Evolutionary conservation across 139 green algal species (phyloP).

Genomic region (Coelastrella sp.): DNA sequence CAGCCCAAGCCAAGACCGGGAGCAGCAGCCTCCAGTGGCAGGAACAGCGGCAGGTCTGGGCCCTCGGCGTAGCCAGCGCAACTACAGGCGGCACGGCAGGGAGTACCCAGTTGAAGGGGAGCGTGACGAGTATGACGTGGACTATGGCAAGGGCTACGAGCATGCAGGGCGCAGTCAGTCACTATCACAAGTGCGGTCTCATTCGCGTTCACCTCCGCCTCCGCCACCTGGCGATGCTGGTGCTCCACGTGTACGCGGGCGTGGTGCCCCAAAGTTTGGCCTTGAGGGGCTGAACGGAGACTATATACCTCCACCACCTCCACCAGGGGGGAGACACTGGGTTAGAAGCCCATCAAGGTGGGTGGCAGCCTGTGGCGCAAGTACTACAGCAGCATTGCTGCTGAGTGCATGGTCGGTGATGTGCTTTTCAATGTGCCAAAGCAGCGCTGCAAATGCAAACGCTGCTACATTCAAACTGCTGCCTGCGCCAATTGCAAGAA

Average conservation of each 20-base stretch:
- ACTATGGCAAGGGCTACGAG: background rate
- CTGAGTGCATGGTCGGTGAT: no score
- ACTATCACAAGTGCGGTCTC: background rate
- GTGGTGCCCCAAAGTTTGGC: constrained; percentile 32
- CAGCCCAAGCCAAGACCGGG: background rate
- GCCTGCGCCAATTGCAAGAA: no score
- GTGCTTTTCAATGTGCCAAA: no score
- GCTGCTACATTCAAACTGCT: no score
- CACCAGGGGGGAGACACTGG: background rate
- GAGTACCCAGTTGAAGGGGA: background rate
- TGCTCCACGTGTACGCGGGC: constrained; percentile 16
- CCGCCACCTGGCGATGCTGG: background rate
- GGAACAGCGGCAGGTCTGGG: background rate
- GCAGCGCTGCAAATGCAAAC: no score
- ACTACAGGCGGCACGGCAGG: constrained; percentile 2
- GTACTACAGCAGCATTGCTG: no score
- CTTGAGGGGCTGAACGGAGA: background rate
- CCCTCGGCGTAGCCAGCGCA: background rate
- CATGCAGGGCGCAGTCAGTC: background rate
- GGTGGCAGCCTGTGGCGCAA: background rate
- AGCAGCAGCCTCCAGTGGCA: constrained; percentile 22
- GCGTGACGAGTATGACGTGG: background rate
- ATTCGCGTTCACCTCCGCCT: background rate
- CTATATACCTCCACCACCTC: background rate
- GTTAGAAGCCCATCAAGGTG: background rate